phyloP scores from a whole-genome alignment of 192 early-diverging fungal genomes.

The Mortierella antarctica region DNA sequence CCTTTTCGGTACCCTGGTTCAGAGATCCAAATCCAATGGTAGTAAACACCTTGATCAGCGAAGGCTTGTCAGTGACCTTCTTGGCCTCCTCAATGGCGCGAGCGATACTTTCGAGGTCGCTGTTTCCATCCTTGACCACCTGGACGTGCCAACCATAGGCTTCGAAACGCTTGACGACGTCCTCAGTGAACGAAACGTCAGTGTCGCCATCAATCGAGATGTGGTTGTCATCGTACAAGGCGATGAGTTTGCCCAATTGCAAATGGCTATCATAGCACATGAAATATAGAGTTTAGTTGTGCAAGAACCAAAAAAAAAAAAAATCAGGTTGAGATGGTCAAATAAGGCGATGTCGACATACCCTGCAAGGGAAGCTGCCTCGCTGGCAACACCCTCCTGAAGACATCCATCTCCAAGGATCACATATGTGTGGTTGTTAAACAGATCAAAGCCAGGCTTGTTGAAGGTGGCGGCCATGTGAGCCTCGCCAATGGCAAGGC shows the following conservation, averaged over 20 bases:
- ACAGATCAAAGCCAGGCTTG: constrained; percentile 83
- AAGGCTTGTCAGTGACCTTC: constrained; percentile 87
- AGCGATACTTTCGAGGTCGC: constrained; percentile 75
- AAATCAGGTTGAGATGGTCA: background rate
- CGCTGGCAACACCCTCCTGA: constrained; percentile 96
- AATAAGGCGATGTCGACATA: constrained; percentile 29
- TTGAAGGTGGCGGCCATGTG: constrained; percentile 94
- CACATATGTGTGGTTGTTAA: constrained; percentile 88
- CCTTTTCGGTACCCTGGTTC: constrained; percentile 89
- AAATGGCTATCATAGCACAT: constrained; percentile 66
- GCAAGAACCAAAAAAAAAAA: background rate
- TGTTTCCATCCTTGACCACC: constrained; percentile 82
- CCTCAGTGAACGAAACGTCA: constrained; percentile 90
- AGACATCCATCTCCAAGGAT: constrained; percentile 97
- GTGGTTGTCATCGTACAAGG: constrained; percentile 96
- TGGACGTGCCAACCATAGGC: constrained; percentile 95
- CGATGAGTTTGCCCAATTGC: constrained; percentile 94
- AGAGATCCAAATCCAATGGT: constrained; percentile 95
- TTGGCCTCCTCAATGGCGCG: constrained; percentile 85
- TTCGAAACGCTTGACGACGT: constrained; percentile 88
- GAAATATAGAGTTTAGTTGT: constrained; percentile 5
- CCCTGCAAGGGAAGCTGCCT: constrained; percentile 94
- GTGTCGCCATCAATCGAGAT: constrained; percentile 94
- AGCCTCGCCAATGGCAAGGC: constrained; percentile 90
- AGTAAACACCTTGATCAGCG: constrained; percentile 89